phyloP scores from a whole-genome alignment of 1,139 yeast genomes.

The Suhomyces chickasaworum region DNA sequence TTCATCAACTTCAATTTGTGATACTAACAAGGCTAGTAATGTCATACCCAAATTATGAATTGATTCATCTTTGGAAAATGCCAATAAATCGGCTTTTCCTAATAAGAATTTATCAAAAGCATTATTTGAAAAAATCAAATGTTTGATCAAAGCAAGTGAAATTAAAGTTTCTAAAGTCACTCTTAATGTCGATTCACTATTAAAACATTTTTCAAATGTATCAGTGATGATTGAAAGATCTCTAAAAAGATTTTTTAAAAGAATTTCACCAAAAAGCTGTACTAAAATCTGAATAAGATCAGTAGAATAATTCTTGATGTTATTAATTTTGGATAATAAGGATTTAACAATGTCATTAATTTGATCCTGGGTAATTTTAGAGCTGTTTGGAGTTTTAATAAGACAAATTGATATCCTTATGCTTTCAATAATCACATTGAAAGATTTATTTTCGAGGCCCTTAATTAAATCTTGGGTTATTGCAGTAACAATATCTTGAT shows the following conservation, averaged over 20 bases:
- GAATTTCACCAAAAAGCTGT: constrained; percentile 19
- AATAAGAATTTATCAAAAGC: constrained; percentile 24
- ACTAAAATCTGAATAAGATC: constrained; percentile 55
- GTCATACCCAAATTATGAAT: constrained; percentile 28
- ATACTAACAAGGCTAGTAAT: constrained; percentile 23
- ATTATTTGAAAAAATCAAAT: constrained; percentile 32
- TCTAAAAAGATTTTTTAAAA: constrained; percentile 10
- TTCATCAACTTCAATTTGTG: constrained; percentile 3
- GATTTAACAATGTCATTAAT: constrained; percentile 21
- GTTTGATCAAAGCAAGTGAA: constrained; percentile 28
- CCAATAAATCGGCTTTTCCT: constrained; percentile 22
- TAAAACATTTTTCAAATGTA: constrained; percentile 24
- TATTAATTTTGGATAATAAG: constrained; percentile 36
- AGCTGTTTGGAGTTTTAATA: constrained; percentile 22
- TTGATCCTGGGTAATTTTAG: constrained; percentile 7
- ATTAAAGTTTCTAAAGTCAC: constrained; percentile 37
- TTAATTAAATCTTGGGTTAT: constrained; percentile 47
- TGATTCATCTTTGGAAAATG: constrained; percentile 31
- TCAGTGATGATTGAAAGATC: neutral
- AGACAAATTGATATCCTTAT: constrained; percentile 44
- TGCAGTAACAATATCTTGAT: constrained; percentile 23
- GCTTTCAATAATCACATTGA: constrained; percentile 54
- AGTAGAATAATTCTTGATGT: constrained; percentile 44
- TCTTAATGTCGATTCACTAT: constrained; percentile 38
- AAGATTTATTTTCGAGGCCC: constrained; percentile 37